Evolutionary conservation across 208 protist species (phyloP).

Genomic region (Leishmania braziliensis): DNA sequence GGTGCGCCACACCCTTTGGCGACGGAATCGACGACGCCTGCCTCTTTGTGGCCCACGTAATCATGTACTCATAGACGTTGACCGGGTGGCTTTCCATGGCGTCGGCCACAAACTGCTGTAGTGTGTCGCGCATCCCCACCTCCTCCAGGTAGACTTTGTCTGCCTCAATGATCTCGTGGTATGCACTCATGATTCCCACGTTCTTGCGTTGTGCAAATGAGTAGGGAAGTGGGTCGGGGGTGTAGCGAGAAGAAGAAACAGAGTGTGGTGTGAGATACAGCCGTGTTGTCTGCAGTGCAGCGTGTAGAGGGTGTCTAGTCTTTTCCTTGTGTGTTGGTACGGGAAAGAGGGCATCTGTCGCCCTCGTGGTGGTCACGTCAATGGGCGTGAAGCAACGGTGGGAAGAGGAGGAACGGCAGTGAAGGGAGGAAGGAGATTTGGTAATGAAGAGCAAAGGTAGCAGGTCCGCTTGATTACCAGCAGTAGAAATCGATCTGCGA

Average conservation of each 20-base stretch:
- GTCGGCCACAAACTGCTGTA: slow-evolving; percentile 62
- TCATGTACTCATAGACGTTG: slow-evolving; percentile 57
- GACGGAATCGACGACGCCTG: not conserved
- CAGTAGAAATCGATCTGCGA: not conserved
- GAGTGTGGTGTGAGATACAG: not conserved
- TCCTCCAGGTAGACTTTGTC: slow-evolving; percentile 58
- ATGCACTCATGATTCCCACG: slow-evolving; percentile 13
- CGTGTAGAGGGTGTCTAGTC: not conserved
- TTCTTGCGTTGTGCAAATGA: not conserved
- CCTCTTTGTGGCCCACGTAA: slow-evolving; percentile 34
- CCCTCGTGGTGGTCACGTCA: not conserved
- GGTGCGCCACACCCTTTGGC: slow-evolving; percentile 5
- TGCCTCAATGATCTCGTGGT: slow-evolving; percentile 25
- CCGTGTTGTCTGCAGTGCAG: not conserved
- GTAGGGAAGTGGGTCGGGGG: not conserved
- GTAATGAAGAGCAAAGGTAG: not conserved
- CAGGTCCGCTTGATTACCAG: not conserved
- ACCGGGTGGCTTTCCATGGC: slow-evolving; percentile 49
- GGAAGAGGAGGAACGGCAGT: not conserved
- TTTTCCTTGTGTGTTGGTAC: not conserved
- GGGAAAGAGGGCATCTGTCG: not conserved
- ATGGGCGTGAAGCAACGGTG: not conserved
- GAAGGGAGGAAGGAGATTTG: not conserved
- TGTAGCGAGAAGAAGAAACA: not conserved
- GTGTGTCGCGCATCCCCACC: slow-evolving; percentile 46